phyloP scores from a whole-genome alignment of 371 early-diverging fungal genomes.

The Coemansia sp. region DNA sequence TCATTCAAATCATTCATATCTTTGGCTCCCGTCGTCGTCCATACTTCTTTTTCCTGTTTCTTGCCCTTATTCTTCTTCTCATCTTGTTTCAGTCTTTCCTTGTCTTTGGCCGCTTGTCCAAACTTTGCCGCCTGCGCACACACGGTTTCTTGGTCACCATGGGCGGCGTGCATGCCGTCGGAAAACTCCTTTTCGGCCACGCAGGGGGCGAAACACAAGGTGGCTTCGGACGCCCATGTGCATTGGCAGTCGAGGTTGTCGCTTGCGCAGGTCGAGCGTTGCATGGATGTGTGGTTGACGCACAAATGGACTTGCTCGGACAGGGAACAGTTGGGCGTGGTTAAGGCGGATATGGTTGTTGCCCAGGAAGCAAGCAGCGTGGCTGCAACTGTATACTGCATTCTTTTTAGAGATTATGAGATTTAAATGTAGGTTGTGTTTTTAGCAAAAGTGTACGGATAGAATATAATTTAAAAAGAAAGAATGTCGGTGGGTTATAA shows the following conservation, averaged over 20 bases:
- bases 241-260: slow-evolving; percentile 50
- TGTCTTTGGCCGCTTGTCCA: slow-evolving; percentile 45
- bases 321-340: slow-evolving; percentile 17
- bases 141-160: slow-evolving; percentile 25
- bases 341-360: background rate
- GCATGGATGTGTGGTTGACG: slow-evolving; percentile 45
- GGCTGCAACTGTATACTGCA: background rate
- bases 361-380: background rate
- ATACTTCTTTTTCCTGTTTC: slow-evolving; percentile 11
- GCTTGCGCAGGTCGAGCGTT: slow-evolving; percentile 30
- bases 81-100: slow-evolving; percentile 28
- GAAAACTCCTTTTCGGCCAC: slow-evolving; percentile 30
- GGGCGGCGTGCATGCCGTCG: slow-evolving; percentile 43
- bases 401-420: background rate
- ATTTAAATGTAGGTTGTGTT: background rate
- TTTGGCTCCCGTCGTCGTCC: slow-evolving; percentile 6
- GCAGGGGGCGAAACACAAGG: slow-evolving; percentile 46
- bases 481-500: background rate
- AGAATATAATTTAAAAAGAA: background rate
- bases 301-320: slow-evolving; percentile 43
- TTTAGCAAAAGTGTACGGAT: background rate
- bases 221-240: slow-evolving; percentile 33
- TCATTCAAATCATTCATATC: slow-evolving; percentile 44
- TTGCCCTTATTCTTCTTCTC: slow-evolving; percentile 30
- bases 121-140: slow-evolving; percentile 47